Base-by-base conservation (phyloP, 2,329 filamentous ascomycete genomes). In the Fusarium coicis region DNA sequence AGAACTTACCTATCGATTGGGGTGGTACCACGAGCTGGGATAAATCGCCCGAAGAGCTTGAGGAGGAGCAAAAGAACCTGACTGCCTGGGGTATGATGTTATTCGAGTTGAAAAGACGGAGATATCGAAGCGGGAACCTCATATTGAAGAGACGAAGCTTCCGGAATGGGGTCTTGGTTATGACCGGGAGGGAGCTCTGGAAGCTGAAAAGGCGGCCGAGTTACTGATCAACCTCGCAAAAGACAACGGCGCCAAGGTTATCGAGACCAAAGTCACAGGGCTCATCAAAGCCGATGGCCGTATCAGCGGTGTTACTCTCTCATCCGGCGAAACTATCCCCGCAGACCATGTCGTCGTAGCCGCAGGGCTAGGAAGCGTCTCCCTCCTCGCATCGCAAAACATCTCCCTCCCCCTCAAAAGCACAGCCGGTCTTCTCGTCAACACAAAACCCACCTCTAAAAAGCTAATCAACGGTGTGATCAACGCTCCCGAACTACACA, bases 281-380 rank as follows among this genome's bases (percentile, higher is more conserved):
- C 42, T 70, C 7, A 21, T 5, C 11, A 70, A 61, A 16, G 23
- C 28, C 1, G 28, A 57, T 7, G 50, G 50, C 14, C 44, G 42
- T 11, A 19, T 70, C 18, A 54, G 37, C 28, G 55, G 66, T 4
- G 66, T 70, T 18, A 34, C 53, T 19, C 39, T 69, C 11, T 21
- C 54, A 12, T 69, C 55, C 4, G 66, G 66, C 1, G 36, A 69
- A 21, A 30, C 19, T 0, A 15, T 47, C 2, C 42, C 23, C 0
- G 66, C 49, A 16, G 39, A 66, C 52, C 66, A 70, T 7, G 43
- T 70, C 12, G 39, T 70, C 10, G 60, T 70, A 12, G 68, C 68
- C 11, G 68, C 68, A 8, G 68, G 68, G 0, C 34, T 70, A 10
- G 68, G 66, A n/a, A 70, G 68, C 14, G 23, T 70, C 21, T 12